These are phyloP conservation scores for Purpureocillium lavendulum DNA, from an alignment of 2,329 filamentous ascomycete species.

Conservation along the genomic window DNA sequence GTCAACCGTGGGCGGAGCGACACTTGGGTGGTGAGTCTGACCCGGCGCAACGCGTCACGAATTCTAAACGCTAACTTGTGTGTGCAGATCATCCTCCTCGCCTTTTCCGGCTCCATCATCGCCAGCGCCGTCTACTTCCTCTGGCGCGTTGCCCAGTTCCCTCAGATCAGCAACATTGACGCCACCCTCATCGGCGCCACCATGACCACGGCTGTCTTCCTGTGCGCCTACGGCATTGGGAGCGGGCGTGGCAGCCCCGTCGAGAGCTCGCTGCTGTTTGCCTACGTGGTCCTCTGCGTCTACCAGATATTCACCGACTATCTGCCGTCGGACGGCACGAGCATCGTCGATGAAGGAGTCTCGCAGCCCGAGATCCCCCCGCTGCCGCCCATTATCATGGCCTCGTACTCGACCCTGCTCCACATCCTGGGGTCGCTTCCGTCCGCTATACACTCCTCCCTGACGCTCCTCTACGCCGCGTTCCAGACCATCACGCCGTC, in stretches of 20 bases:
- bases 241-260: conserved; percentile 91
- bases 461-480: conserved; percentile 82
- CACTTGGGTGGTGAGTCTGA: conserved; percentile 77
- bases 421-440: conserved; percentile 79
- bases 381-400: conserved; percentile 97
- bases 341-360: conserved; percentile 37
- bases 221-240: conserved; percentile 89
- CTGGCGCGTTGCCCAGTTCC: conserved; percentile 90
- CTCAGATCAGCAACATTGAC: conserved; percentile 85
- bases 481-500: conserved; percentile 94
- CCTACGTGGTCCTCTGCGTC: conserved; percentile 95
- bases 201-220: conserved; percentile 84
- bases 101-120: conserved; percentile 83
- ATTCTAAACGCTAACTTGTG: conserved; percentile 22
- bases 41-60: too few relatives aligned
- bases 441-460: conserved; percentile 70
- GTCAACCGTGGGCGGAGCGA: conserved; percentile 91
- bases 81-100: conserved; percentile 74
- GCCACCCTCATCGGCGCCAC: conserved; percentile 87
- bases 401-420: conserved; percentile 86
- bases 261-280: conserved; percentile 89
- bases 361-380: conserved; percentile 85
- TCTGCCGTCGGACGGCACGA: conserved; percentile 64
- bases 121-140: conserved; percentile 93
- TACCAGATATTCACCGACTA: conserved; percentile 99